These are phyloP conservation scores for Aspergillus incahuasiensis DNA, from an alignment of 495 filamentous ascomycete genomes.

Conservation along the genomic window DNA sequence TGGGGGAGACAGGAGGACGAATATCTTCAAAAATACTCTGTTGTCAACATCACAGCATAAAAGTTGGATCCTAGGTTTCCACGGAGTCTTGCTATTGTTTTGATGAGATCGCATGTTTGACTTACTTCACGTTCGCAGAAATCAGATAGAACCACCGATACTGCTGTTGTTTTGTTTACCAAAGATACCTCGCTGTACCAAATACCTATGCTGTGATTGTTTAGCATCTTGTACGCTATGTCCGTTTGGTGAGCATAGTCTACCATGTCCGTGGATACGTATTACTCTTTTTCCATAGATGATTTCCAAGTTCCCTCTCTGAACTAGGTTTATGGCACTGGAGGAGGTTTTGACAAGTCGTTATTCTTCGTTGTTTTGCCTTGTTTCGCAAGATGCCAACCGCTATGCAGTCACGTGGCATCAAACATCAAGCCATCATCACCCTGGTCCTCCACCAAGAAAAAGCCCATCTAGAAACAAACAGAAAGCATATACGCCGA, in stretches of 20 bases:
- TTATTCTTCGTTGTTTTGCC: background rate
- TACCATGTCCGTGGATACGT: no score
- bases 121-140: background rate
- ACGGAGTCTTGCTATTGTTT: background rate
- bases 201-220: no score
- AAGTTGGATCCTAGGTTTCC: background rate
- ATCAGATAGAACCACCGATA: no score
- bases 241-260: no score
- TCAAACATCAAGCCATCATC: no score
- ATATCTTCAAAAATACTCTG: background rate
- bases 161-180: no score
- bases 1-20: background rate
- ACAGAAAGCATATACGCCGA: slow-evolving; percentile 32
- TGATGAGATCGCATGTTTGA: background rate
- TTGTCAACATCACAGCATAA: background rate
- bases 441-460: background rate
- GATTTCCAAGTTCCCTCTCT: no score
- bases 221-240: no score
- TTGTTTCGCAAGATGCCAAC: no score
- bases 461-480: slow-evolving; percentile 3
- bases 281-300: no score
- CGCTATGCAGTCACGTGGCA: background rate
- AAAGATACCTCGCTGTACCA: no score
- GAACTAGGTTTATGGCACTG: no score
- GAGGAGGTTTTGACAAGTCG: background rate